Evolutionary conservation across 345 rosid species (phyloP).

Genomic region (Camelina sativa): DNA sequence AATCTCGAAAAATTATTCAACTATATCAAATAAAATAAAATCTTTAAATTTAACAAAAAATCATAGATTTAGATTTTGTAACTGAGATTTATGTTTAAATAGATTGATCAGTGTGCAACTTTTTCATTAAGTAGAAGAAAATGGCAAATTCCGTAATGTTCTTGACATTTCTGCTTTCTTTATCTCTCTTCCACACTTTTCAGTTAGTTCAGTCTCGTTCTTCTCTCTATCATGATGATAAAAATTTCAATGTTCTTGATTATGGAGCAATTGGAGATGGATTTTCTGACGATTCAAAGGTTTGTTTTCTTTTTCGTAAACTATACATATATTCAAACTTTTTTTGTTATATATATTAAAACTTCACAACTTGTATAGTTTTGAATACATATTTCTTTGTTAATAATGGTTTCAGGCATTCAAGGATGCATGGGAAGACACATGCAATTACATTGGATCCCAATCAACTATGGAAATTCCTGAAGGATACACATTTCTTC

Average conservation of each 20-base stretch:
- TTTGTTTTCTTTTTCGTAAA: slow-evolving; percentile 7
- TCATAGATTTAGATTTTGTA: neutral
- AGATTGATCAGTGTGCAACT: neutral
- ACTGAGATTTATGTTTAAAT: neutral
- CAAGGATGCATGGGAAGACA: slow-evolving; percentile 46
- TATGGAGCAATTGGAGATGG: slow-evolving; percentile 53
- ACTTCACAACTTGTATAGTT: too few relatives aligned
- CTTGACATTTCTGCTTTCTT: neutral
- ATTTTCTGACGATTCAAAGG: slow-evolving; percentile 46
- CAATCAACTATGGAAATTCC: slow-evolving; percentile 43
- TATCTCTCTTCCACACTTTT: slow-evolving; percentile 12
- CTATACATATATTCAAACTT: neutral
- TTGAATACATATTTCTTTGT: too few relatives aligned
- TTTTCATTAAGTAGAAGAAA: neutral
- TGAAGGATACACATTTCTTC: slow-evolving; percentile 38
- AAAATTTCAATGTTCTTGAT: slow-evolving; percentile 37
- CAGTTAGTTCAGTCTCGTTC: slow-evolving; percentile 12
- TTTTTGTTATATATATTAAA: too few relatives aligned
- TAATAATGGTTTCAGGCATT: slow-evolving; percentile 49
- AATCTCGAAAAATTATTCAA: too few relatives aligned
- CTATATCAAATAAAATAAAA: neutral
- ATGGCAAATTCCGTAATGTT: neutral
- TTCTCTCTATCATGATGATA: neutral
- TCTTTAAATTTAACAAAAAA: neutral
- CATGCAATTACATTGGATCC: slow-evolving; percentile 39